A percentile compares a stretch with the other conserved stretches of the same genome.
Conservation (phyloP, 2,329 filamentous ascomycete species). For the Ramularia endophylla region DNA sequence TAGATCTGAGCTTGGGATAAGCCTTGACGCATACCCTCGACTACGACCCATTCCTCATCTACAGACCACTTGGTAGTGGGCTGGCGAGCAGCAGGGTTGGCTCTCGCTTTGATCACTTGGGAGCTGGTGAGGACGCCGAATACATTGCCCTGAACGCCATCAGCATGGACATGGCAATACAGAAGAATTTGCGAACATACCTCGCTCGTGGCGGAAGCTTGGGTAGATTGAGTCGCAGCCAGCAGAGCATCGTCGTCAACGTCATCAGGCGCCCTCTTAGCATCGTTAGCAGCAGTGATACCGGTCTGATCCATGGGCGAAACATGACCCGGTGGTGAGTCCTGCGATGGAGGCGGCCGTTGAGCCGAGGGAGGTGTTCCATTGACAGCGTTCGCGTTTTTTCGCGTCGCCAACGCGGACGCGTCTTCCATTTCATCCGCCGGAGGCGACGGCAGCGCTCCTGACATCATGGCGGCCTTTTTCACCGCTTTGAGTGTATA, state of each 20-base stretch:
- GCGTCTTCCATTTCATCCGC: too few relatives aligned
- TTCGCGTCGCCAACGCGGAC: background rate
- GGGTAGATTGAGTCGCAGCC: background rate
- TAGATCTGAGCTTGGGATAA: slow-evolving; percentile 2
- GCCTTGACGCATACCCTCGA: slow-evolving; percentile 5
- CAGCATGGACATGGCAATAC: background rate
- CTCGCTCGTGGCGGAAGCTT: background rate
- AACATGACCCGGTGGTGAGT: background rate
- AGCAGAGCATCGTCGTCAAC: background rate
- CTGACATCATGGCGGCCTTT: too few relatives aligned
- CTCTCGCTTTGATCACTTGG: background rate
- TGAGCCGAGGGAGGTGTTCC: slow-evolving; percentile 8
- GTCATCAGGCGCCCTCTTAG: background rate
- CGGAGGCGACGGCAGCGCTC: too few relatives aligned
- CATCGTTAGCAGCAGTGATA: background rate
- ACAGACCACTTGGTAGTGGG: slow-evolving; percentile 5
- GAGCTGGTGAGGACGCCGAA: background rate
- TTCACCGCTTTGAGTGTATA: background rate
- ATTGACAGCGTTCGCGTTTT: too few relatives aligned
- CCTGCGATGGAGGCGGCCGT: background rate
- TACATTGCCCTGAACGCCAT: background rate
- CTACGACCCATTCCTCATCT: slow-evolving; percentile 6
- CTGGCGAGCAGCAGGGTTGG: background rate
- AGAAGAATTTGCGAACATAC: background rate
- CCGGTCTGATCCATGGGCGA: background rate